Evolutionary conservation across 2,329 filamentous ascomycete species (phyloP), one percentile per base, ranked within the genome.

Genomic region (Arthrobotrys entomopaga): DNA sequence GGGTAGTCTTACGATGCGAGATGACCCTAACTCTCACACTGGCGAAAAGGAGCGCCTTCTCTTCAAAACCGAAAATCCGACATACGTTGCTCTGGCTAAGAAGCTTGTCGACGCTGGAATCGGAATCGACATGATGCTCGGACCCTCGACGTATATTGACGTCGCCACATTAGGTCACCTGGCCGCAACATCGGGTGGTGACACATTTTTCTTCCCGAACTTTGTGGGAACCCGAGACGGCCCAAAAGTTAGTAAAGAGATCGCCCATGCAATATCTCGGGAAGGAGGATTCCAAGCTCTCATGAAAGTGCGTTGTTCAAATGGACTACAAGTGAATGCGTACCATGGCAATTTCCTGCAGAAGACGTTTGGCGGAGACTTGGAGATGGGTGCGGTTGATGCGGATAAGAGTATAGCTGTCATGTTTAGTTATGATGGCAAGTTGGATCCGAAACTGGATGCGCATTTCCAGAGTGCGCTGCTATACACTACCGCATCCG

Each of bases 241-340:
- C 49, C 85, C 91, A 65, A 96, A 94, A 83, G 83, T 99, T 43
- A 90, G 90, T 1, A 87, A 90, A 54, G 95, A 99, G 83, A 88
- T 99, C 77, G 88, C 89, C 77, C 94, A 97, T 79, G 89, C 91
- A 0, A 88, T 97, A 29, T 93, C 89, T 1, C 87, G 95, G 76
- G 93, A 97, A 81, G 97, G 94, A 53, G 95, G 95, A 20, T 98
- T 92, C 83, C 94, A 97, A 82, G 93, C 93, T 19, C 84, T 99
- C 78, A 96, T 99, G 92, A 99, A 99, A 84, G 94, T 99, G 69
- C 90, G 95, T 76, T 99, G 95, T 83, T 97, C 93, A 16, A 99
- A 97, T 79, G 95, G 95, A 16, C 85, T 99, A 60, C 95, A 99
- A 81, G 90, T 99, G 15, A 89, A 92, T 15, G 88, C 88, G n/a